A percentile compares a stretch with the other conserved stretches of the same genome.
Conservation (phyloP, 1,284 basidiomycete genomes). For the Paramarasmius palmivorus region DNA sequence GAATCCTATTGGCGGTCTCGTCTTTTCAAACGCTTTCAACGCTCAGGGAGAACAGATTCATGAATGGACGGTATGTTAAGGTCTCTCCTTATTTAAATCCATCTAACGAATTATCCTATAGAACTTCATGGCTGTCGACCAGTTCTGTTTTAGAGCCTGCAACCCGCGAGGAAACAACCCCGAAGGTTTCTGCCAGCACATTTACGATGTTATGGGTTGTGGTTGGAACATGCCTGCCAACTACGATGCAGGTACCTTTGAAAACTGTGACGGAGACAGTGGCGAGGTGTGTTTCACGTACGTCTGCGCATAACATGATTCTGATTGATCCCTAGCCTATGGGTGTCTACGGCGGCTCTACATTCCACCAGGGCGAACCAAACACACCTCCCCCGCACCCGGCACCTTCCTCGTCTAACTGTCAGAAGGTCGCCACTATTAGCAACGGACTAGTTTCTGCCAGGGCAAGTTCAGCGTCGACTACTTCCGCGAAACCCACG, state of each 20-base stretch:
- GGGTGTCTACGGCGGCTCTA: slow-evolving; percentile 70
- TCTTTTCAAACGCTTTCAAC: slow-evolving; percentile 70
- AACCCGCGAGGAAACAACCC: slow-evolving; percentile 54
- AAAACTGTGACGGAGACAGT: slow-evolving; percentile 56
- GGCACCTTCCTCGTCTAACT: slow-evolving; percentile 54
- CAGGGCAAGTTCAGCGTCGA: not conserved
- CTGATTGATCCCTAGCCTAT: slow-evolving; percentile 44
- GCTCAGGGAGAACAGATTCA: slow-evolving; percentile 55
- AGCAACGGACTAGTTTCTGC: slow-evolving; percentile 29
- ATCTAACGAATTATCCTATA: slow-evolving; percentile 13
- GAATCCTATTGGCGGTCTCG: slow-evolving; percentile 69
- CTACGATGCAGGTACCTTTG: slow-evolving; percentile 58
- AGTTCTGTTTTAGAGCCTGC: slow-evolving; percentile 80
- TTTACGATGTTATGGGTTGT: slow-evolving; percentile 69
- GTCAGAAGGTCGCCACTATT: slow-evolving; percentile 42
- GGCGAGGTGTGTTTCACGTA: slow-evolving; percentile 38
- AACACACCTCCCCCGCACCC: slow-evolving; percentile 62
- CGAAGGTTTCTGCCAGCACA: slow-evolving; percentile 61
- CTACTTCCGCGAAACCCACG: not conserved
- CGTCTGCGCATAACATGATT: not conserved
- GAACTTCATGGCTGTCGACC: slow-evolving; percentile 57
- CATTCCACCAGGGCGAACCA: slow-evolving; percentile 65
- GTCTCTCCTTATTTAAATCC: too few relatives aligned
- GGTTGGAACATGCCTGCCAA: slow-evolving; percentile 37
- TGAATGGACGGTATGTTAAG: slow-evolving; percentile 61